Conservation (phyloP, 1,284 basidiomycete genomes). For the Apiotrichum porosum region DNA sequence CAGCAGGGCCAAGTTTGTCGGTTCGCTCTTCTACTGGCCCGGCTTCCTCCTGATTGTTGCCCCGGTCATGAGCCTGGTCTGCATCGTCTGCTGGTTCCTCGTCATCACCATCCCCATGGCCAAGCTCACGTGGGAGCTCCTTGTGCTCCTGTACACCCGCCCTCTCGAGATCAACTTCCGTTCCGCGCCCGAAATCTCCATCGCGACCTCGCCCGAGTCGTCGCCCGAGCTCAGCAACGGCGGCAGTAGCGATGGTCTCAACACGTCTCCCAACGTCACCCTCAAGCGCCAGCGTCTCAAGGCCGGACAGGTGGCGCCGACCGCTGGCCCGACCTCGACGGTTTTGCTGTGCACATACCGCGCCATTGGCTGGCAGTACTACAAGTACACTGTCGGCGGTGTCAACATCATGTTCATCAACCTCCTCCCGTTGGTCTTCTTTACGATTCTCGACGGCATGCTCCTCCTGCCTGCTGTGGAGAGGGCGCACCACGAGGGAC, state of each 20-base stretch:
- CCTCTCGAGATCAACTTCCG: conserved; percentile 90
- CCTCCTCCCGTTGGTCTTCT: conserved; percentile 86
- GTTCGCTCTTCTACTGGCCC: conserved; percentile 70
- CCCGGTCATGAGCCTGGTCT: conserved; percentile 80
- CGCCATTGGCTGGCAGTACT: conserved; percentile 86
- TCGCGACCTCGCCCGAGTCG: conserved; percentile 10
- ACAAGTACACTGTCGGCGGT: conserved; percentile 98
- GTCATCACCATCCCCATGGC: conserved; percentile 98
- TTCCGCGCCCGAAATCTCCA: conserved; percentile 41
- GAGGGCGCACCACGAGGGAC: conserved; percentile 53
- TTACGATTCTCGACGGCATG: conserved; percentile 90
- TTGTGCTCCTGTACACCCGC: conserved; percentile 73
- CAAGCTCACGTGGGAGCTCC: conserved; percentile 87
- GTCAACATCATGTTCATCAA: conserved; percentile 99
- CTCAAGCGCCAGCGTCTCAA: conserved; percentile 58
- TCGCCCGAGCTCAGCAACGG: conserved; percentile 10
- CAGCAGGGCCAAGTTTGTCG: conserved; percentile 48
- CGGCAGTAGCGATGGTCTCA: conserved; percentile 1
- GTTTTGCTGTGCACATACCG: conserved; percentile 93
- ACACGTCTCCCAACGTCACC: conserved; percentile 48
- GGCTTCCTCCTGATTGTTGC: conserved; percentile 71
- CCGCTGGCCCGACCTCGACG: conserved; percentile 68
- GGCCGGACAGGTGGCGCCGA: conserved; percentile 67
- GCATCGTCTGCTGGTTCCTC: conserved; percentile 84
- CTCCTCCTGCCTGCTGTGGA: conserved; percentile 72